Percentiles rank a stretch among this genome's conserved stretches.
phyloP scores from a whole-genome alignment of 441 rosid species.

The Theobroma grandiflorum region DNA sequence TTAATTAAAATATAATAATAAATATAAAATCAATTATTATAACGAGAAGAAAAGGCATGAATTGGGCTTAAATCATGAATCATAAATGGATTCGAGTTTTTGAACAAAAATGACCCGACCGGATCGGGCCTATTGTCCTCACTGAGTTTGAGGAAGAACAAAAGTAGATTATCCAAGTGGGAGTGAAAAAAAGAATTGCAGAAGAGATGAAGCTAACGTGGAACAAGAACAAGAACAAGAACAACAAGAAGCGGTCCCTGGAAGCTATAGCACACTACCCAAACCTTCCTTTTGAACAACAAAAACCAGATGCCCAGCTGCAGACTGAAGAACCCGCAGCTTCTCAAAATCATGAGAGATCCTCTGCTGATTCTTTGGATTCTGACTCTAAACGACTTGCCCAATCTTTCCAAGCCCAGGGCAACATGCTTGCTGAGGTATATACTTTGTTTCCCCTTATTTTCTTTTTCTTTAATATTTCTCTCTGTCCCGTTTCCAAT shows the following conservation, averaged over 20 bases:
- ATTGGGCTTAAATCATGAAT: no score
- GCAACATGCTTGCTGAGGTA: constrained; percentile 83
- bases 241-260: constrained; percentile 64
- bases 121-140: not conserved
- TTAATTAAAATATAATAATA: no score
- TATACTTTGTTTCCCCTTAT: not conserved
- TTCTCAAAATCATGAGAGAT: constrained; percentile 19
- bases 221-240: constrained; percentile 46
- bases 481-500: not conserved
- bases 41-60: no score
- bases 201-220: constrained; percentile 75
- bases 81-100: no score
- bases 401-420: constrained; percentile 64
- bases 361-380: constrained; percentile 22
- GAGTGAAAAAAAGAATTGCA: constrained; percentile 23
- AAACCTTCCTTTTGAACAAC: constrained; percentile 68
- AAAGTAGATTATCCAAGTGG: not conserved
- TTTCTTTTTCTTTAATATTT: not conserved
- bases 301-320: constrained; percentile 22
- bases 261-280: constrained; percentile 45
- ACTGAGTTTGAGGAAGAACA: not conserved
- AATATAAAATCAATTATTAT: no score
- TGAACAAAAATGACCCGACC: not conserved
- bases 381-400: constrained; percentile 49
- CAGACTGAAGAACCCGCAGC: not conserved